These are phyloP conservation scores for Fusarium veterinarium DNA, from an alignment of 2,329 filamentous ascomycete genomes.

Conservation along the genomic window DNA sequence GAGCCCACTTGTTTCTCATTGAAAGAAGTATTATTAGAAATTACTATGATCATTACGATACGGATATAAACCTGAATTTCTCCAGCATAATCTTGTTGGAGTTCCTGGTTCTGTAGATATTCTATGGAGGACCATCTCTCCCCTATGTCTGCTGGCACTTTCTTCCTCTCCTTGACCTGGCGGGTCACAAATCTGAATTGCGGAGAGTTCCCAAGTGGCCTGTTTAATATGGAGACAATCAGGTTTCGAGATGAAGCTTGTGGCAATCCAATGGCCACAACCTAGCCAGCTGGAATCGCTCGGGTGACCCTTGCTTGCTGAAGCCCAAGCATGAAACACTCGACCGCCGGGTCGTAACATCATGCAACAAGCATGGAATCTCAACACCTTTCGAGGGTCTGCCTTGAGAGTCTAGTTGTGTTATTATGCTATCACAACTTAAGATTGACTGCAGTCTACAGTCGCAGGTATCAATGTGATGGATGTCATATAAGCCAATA, in stretches of 20 bases:
- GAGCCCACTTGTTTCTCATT: background rate
- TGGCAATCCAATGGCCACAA: background rate
- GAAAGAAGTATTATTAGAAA: background rate
- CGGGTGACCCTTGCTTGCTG: slow-evolving; percentile 10
- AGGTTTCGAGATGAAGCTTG: slow-evolving; percentile 21
- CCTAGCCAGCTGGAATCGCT: slow-evolving; percentile 11
- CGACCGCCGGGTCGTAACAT: background rate
- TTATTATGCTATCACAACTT: slow-evolving; percentile 6
- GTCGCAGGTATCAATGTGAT: background rate
- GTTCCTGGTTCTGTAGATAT: background rate
- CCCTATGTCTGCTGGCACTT: background rate
- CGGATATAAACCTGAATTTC: background rate
- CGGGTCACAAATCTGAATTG: background rate
- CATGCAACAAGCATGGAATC: slow-evolving; percentile 15
- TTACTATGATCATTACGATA: background rate
- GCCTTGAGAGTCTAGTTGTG: background rate
- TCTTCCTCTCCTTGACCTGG: background rate
- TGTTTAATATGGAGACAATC: slow-evolving; percentile 36
- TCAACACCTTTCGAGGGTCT: background rate
- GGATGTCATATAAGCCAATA: background rate
- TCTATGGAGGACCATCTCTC: background rate
- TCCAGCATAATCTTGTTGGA: background rate
- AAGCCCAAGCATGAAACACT: slow-evolving; percentile 13
- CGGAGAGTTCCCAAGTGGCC: slow-evolving; percentile 11
- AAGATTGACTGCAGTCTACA: slow-evolving; percentile 4